Conservation (phyloP, 805 yeast genomes). For the Candida ipomoeae region DNA sequence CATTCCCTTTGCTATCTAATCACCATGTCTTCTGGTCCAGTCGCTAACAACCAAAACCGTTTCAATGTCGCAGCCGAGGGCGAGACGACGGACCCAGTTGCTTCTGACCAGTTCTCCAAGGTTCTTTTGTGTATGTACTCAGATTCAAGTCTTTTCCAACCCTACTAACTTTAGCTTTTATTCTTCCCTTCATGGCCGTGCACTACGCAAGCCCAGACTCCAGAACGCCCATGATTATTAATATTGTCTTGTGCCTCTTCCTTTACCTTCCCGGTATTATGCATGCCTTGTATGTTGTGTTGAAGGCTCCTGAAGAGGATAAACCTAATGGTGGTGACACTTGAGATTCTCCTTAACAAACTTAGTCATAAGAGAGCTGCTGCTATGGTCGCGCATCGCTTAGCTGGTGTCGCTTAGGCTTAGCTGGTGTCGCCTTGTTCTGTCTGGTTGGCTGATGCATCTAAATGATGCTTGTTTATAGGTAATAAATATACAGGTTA, state of each 20-base stretch:
- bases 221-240: conserved; percentile 42
- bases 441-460: background rate
- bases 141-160: background rate
- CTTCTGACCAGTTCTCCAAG: background rate
- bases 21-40: conserved; percentile 1
- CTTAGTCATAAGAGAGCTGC: background rate
- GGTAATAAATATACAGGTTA: background rate
- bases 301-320: background rate
- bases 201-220: background rate
- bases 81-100: background rate
- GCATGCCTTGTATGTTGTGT: conserved; percentile 75
- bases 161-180: conserved; percentile 1
- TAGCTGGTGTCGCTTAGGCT: background rate
- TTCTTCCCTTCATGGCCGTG: conserved; percentile 4
- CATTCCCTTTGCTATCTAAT: background rate
- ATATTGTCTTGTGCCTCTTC: conserved; percentile 63
- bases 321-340: too few species aligned
- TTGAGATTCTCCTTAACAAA: too few species aligned
- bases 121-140: conserved; percentile 3
- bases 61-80: background rate
- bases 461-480: background rate
- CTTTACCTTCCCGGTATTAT: conserved; percentile 77
- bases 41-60: background rate
- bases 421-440: background rate
- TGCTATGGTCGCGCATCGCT: background rate